These are phyloP conservation scores for Candolleomyces efflorescens DNA, from an alignment of 768 basidiomycete species.

Conservation along the genomic window DNA sequence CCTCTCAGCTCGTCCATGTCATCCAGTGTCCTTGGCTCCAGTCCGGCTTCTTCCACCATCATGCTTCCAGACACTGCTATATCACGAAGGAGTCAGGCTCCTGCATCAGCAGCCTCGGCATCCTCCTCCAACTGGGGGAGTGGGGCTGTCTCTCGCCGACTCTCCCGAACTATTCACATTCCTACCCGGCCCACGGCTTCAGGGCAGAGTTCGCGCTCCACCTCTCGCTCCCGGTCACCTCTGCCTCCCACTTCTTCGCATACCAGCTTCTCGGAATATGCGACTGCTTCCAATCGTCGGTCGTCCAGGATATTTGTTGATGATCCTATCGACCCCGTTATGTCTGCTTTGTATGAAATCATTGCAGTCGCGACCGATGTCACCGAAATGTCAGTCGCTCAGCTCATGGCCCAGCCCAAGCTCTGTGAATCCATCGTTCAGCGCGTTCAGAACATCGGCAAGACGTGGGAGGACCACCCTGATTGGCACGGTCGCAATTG, in stretches of 20 bases:
- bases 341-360: conserved; percentile 86
- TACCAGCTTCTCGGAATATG: conserved; percentile 60
- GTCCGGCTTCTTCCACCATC: conserved; percentile 56
- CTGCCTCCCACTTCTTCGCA: conserved; percentile 69
- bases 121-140: conserved; percentile 54
- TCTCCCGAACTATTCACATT: conserved; percentile 82
- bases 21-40: conserved; percentile 52
- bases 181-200: conserved; percentile 62
- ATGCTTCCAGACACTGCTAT: conserved; percentile 61
- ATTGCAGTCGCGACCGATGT: conserved; percentile 93
- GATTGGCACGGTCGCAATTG: conserved; percentile 98
- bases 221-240: conserved; percentile 92
- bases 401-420: conserved; percentile 84
- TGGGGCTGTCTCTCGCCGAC: conserved; percentile 64
- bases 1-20: conserved; percentile 52
- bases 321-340: conserved; percentile 85
- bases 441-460: conserved; percentile 87
- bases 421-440: conserved; percentile 84
- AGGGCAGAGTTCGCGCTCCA: conserved; percentile 86
- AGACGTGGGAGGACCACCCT: conserved; percentile 95
- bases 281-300: conserved; percentile 56
- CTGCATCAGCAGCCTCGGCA: conserved; percentile 28
- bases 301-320: conserved; percentile 82
- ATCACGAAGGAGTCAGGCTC: conserved; percentile 58
- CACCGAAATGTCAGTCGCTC: conserved; percentile 80